Evolutionary conservation across 805 yeast genomes (phyloP).

Genomic region (Hanseniaspora thailandica): DNA sequence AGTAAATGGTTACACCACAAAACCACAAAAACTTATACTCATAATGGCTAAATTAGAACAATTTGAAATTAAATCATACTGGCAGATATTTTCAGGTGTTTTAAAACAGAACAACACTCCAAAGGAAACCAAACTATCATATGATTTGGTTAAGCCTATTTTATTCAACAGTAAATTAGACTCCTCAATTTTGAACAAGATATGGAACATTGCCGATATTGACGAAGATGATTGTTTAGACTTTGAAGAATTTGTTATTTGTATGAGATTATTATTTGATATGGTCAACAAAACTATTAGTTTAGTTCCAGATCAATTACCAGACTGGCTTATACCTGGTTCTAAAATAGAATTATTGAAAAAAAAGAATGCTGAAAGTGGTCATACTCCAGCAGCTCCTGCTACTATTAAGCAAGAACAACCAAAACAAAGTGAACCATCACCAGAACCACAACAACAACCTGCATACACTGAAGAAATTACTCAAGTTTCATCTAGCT

Average conservation of each 20-base stretch:
- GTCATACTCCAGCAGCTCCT: slow-evolving; percentile 12
- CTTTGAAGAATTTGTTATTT: slow-evolving; percentile 94
- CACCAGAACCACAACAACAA: neutral
- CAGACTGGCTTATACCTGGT: slow-evolving; percentile 88
- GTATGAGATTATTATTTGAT: slow-evolving; percentile 91
- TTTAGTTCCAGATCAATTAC: slow-evolving; percentile 59
- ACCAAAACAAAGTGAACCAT: neutral
- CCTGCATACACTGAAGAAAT: neutral
- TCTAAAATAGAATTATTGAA: slow-evolving; percentile 74
- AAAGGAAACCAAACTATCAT: slow-evolving; percentile 61
- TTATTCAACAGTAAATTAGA: slow-evolving; percentile 78
- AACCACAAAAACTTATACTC: neutral
- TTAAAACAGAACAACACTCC: slow-evolving; percentile 38
- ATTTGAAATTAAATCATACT: slow-evolving; percentile 92
- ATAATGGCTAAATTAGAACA: slow-evolving; percentile 67
- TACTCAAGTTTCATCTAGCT: neutral
- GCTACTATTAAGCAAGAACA: neutral
- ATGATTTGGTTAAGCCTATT: slow-evolving; percentile 75
- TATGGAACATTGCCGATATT: slow-evolving; percentile 89
- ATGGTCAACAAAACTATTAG: slow-evolving; percentile 60
- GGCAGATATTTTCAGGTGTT: slow-evolving; percentile 92
- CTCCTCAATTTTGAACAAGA: slow-evolving; percentile 62
- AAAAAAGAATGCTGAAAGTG: slow-evolving; percentile 37
- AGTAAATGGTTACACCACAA: too few relatives aligned
- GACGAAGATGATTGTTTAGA: slow-evolving; percentile 86